Base-by-base conservation (phyloP, 345 rosid genomes). In the Raphanus sativus region DNA sequence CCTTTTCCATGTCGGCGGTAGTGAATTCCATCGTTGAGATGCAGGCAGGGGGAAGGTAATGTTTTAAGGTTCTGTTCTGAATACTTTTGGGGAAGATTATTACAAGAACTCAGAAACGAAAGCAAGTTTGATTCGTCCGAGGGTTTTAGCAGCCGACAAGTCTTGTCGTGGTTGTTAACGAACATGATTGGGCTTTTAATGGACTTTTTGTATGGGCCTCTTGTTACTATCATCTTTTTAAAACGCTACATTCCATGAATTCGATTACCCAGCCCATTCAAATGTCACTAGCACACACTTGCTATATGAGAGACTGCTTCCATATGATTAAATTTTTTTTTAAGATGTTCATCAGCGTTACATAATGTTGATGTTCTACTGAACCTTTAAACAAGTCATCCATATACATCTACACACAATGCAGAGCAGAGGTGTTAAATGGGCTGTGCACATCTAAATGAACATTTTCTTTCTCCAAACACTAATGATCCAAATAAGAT, bases 1-100 rank as follows among this genome's bases (percentile, higher is more conserved):
- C 80, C 77, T 87, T 84, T 54, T 87, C 87, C 68, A 90, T 79
- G 38, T 92, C 92, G 8, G 77, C 84, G 48, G 86, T 80, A 32
- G 90, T 33, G 83, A 86, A 89, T 13, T 91, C 91, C 93, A 89
- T 90, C 28, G 74, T 67, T 16, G 26, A 69, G 71, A 40, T 58
- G 8, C 71, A 6, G 59, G 38, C 38, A 71, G 29, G 42, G 30
- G 10, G 4, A 10, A 65, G 30, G 4, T 4, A 40, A 10, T 13
- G 12, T 17, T 58, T 28, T 58, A 58, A 69, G 79, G 73, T 75
- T 75, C 29, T 11, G 21, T 67, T 68, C 50, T 24, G 71, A 11
- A 30, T 11, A 34, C 58, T 16, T 38, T 9, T 45, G 21, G 55
- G 55, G 21, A 40, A 12, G 21, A 21, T 21, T 21, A 45, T 12